These are phyloP conservation scores for Mortierella polycephala DNA, from an alignment of 371 early-diverging fungal genomes.

Conservation along the genomic window DNA sequence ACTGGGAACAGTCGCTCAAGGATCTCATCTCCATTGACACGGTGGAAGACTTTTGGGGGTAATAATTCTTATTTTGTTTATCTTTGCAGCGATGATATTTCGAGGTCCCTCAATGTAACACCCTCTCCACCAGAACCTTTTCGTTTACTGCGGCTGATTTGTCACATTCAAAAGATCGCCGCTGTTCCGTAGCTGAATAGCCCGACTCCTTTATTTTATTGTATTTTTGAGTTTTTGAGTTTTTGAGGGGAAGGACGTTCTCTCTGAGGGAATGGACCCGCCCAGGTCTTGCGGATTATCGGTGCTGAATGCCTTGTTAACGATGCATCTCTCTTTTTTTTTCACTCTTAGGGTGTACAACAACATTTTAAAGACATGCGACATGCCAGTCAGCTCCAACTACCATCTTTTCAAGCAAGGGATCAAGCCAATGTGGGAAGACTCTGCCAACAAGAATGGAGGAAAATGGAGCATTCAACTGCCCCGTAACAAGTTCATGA, in stretches of 20 bases:
- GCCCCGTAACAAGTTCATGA: conserved; percentile 75
- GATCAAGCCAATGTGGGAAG: conserved; percentile 99
- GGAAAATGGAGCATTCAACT: conserved; percentile 96
- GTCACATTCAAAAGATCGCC: not conserved
- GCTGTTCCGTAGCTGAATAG: too few species aligned
- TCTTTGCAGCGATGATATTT: not conserved
- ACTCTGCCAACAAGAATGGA: conserved; percentile 94
- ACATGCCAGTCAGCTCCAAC: conserved; percentile 85
- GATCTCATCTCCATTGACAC: conserved; percentile 87
- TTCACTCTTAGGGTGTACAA: conserved; percentile 78
- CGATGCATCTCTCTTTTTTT: not conserved
- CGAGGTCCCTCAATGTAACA: too few species aligned
- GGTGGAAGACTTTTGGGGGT: conserved; percentile 98
- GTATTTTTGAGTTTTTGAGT: too few species aligned
- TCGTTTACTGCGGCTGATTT: conserved; percentile 20
- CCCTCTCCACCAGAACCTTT: too few species aligned
- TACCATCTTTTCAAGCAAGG: conserved; percentile 98
- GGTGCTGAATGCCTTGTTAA: not conserved
- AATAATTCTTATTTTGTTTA: conserved; percentile 10
- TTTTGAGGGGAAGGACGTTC: too few species aligned
- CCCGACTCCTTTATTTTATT: too few species aligned
- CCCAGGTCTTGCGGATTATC: not conserved
- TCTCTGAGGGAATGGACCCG: too few species aligned
- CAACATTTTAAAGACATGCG: conserved; percentile 85
- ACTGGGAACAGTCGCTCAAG: conserved; percentile 92